Evolutionary conservation across 2,329 filamentous ascomycete species (phyloP).

Genomic region (Microcera coccophila): DNA sequence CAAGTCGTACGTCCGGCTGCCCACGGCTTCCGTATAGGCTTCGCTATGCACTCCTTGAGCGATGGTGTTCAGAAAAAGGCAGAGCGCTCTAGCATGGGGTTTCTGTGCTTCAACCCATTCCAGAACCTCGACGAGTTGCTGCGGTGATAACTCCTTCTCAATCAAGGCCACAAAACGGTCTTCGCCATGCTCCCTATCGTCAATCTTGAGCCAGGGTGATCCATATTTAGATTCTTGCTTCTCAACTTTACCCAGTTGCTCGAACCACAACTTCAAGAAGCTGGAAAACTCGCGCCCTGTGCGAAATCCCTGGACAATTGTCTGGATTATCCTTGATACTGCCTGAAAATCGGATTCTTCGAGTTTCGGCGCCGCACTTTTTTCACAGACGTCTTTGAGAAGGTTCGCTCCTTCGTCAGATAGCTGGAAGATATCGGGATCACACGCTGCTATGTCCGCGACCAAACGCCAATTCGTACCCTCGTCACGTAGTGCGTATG

Average conservation of each 20-base stretch:
- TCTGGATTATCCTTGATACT: conserved; percentile 36
- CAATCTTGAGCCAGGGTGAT: conserved; percentile 34
- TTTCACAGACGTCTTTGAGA: conserved; percentile 39
- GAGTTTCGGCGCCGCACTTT: conserved; percentile 25
- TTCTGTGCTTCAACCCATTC: conserved; percentile 39
- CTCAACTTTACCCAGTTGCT: conserved; percentile 37
- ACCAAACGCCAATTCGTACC: conserved; percentile 43
- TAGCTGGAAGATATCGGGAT: conserved; percentile 46
- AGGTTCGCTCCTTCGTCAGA: conserved; percentile 37
- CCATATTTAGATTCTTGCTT: conserved; percentile 22
- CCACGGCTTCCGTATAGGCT: conserved; percentile 40
- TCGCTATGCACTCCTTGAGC: conserved; percentile 40
- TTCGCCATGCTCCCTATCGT: conserved; percentile 13
- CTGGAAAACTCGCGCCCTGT: conserved; percentile 41
- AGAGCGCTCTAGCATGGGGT: conserved; percentile 30
- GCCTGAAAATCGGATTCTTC: conserved; percentile 16
- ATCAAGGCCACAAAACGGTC: conserved; percentile 28
- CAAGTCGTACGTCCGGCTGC: conserved; percentile 37
- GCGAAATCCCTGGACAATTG: conserved; percentile 43
- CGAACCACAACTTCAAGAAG: conserved; percentile 47
- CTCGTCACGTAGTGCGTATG: conserved; percentile 37
- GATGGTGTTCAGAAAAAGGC: conserved; percentile 43
- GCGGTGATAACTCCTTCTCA: conserved; percentile 42
- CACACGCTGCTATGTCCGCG: conserved; percentile 40
- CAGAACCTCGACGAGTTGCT: conserved; percentile 43